Percentiles rank a stretch among this genome's conserved stretches.
phyloP scores from a whole-genome alignment of 768 basidiomycete species.

The Pleurotus pulmonarius region DNA sequence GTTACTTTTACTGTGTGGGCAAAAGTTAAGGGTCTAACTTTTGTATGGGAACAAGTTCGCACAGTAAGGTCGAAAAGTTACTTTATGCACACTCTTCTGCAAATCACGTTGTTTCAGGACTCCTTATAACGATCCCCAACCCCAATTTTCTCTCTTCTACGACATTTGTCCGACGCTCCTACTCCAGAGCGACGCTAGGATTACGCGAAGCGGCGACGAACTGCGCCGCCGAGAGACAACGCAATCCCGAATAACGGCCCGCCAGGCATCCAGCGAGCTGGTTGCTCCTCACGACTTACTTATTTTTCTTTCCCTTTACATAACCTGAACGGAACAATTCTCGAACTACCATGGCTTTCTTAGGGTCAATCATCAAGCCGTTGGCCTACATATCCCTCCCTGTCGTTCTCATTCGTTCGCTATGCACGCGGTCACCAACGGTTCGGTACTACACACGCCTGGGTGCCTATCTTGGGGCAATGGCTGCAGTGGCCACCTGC shows the following conservation, averaged over 20 bases:
- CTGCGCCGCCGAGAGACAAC: background rate
- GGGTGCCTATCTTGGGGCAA: conserved; percentile 66
- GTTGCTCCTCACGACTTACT: background rate
- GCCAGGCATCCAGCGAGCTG: background rate
- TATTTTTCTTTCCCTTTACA: background rate
- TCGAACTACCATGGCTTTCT: conserved; percentile 53
- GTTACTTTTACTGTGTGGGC: too few relatives aligned
- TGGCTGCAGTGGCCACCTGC: conserved; percentile 69
- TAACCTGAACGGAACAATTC: too few relatives aligned
- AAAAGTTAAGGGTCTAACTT: too few relatives aligned
- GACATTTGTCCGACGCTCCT: background rate
- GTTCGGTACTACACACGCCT: conserved; percentile 72
- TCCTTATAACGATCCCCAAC: background rate
- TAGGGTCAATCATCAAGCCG: conserved; percentile 59
- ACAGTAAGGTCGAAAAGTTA: too few relatives aligned
- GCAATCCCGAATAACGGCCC: background rate
- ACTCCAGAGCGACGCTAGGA: background rate
- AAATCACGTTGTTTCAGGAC: conserved; percentile 3
- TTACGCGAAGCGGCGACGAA: background rate
- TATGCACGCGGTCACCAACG: conserved; percentile 49
- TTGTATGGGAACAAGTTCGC: too few relatives aligned
- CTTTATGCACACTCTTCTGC: too few relatives aligned
- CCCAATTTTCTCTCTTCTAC: background rate
- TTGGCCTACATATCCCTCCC: conserved; percentile 78
- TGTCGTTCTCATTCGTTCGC: conserved; percentile 56